Base-by-base conservation (phyloP, 108 stramenopile genomes). In the Skeletonema grethae region DNA sequence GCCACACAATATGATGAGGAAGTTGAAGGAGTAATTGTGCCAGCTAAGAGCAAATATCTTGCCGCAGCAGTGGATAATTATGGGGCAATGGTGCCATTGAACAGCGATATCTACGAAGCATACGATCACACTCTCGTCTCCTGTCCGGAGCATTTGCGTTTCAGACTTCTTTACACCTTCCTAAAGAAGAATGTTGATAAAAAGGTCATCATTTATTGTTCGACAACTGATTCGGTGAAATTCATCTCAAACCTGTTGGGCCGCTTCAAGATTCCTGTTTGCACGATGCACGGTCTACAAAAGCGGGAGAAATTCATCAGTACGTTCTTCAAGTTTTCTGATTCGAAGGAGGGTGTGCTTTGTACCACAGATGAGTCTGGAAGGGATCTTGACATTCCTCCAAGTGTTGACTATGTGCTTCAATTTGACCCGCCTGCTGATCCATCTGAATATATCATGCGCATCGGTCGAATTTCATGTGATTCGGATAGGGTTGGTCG, bases 341-440 rank as follows among this genome's bases (percentile, higher is more conserved):
- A 79, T 62, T 45, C 65, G 67, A 45, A 57, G n/a, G 71, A 69
- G 43, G 72, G 79, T 5, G 72, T 79, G 46, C 62, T 79, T 7
- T 79, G 79, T 45, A 63, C 79, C 6, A 79, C 79, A 0, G 79
- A 79, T 48, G 67, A 72, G 5, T 67, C 71, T 39, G 79, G 79
- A 39, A 24, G 72, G 9, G 79, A 79, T 69, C 53, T 79, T 24
- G 79, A 79, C 30, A 69, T 79, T 9, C 79, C 79, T 29, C 79
- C 79, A 18, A 60, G 45, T 10, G 72, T 79, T 8, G 79, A 79
- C 64, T 79, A 72, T 72, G 79, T 79, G 0, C 25, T 79, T 4
- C 79, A 79, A 45, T 73, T 68, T 63, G 79, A 79, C 58, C 68
- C 79, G 2, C 79, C 79, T 15, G 79, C 69, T 30, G 79, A 79